phyloP scores from a whole-genome alignment of 2,329 filamentous ascomycete genomes.

The Graphilbum sp. region DNA sequence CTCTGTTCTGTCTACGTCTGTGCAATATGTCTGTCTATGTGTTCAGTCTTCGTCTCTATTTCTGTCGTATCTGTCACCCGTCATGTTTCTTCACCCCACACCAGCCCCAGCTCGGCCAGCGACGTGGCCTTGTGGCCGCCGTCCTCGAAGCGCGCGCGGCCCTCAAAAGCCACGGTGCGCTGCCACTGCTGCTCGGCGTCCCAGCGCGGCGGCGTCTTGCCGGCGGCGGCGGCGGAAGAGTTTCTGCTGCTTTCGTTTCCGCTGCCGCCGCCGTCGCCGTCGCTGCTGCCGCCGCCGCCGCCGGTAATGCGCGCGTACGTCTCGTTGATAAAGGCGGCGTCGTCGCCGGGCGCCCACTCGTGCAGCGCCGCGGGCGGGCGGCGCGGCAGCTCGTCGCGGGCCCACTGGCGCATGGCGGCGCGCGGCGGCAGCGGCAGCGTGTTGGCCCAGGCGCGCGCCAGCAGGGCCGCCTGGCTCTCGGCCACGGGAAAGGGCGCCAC shows the following conservation, averaged over 20 bases:
- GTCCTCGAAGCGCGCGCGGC: conserved; percentile 56
- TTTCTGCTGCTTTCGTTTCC: no score
- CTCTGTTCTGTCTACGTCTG: no score
- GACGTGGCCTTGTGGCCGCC: conserved; percentile 47
- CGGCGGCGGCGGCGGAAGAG: conserved; percentile 28
- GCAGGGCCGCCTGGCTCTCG: conserved; percentile 62
- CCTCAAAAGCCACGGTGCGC: conserved; percentile 47
- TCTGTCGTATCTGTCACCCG: no score
- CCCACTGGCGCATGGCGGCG: conserved; percentile 55
- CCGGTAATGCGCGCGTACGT: conserved; percentile 43
- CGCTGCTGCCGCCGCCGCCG: no score
- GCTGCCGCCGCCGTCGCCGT: no score
- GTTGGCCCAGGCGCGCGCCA: conserved; percentile 64
- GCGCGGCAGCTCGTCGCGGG: conserved; percentile 37
- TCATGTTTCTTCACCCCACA: conserved; percentile 32
- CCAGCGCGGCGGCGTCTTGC: conserved; percentile 60
- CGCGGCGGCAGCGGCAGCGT: conserved; percentile 45
- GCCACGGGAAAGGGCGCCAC: conserved; percentile 77
- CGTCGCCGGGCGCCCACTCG: conserved; percentile 35
- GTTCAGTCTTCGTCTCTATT: no score
- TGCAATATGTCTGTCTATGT: no score
- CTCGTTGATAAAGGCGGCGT: conserved; percentile 55
- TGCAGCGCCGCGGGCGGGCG: conserved; percentile 26
- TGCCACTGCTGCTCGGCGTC: conserved; percentile 55
- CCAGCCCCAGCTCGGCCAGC: conserved; percentile 57